These are phyloP conservation scores for Penicillium samsonianum DNA, from an alignment of 495 filamentous ascomycete genomes.

Conservation along the genomic window DNA sequence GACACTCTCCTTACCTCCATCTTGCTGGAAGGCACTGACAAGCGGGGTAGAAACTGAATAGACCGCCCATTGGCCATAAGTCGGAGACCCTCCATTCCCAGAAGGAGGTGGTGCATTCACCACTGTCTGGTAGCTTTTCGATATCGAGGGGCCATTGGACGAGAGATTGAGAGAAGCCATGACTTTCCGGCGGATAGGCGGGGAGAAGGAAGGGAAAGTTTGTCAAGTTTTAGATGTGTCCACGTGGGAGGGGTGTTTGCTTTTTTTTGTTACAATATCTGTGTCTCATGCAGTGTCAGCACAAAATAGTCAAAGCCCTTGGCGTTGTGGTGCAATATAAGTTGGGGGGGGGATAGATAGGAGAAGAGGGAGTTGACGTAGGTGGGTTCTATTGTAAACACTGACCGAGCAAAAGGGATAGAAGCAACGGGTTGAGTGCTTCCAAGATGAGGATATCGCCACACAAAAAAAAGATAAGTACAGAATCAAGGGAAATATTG, in stretches of 20 bases:
- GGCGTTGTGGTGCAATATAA: background rate
- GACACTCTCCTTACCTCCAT: constrained; percentile 85
- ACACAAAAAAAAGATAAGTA: background rate
- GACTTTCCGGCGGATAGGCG: constrained; percentile 14
- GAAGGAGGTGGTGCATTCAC: constrained; percentile 70
- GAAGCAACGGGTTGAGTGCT: background rate
- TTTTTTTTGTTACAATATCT: constrained; percentile 8
- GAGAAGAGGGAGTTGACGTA: background rate
- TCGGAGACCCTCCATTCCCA: constrained; percentile 61
- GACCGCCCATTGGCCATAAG: constrained; percentile 83
- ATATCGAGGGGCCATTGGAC: constrained; percentile 86
- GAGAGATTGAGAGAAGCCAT: constrained; percentile 96
- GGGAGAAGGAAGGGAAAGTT: background rate
- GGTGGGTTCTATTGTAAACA: background rate
- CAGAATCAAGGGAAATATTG: background rate
- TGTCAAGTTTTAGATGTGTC: background rate
- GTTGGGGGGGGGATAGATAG: background rate
- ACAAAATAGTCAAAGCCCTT: background rate
- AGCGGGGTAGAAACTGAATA: constrained; percentile 90
- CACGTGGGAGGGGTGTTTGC: constrained; percentile 5
- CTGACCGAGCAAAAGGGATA: background rate
- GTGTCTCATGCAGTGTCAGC: constrained; percentile 1
- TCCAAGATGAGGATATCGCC: background rate
- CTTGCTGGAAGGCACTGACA: constrained; percentile 84
- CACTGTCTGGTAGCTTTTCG: constrained; percentile 86